phyloP scores from a whole-genome alignment of 805 yeast genomes.

The Metschnikowia hibisci region DNA sequence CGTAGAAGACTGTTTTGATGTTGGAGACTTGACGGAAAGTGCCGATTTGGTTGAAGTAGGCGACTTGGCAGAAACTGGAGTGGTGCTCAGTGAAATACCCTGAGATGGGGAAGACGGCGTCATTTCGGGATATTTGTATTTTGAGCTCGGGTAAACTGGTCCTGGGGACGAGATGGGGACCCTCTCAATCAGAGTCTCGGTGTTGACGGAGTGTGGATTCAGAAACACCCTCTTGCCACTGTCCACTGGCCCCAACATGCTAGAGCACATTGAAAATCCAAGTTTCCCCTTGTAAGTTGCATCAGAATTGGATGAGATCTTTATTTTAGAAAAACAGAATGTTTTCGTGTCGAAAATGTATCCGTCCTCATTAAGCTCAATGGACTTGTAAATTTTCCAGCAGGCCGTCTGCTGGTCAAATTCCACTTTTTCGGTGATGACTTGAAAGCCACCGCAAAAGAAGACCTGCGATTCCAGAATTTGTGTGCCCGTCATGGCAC shows the following conservation, averaged over 20 bases:
- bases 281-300: conserved; percentile 24
- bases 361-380: conserved; percentile 49
- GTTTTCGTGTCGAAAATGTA: conserved; percentile 56
- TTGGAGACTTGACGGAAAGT: background rate
- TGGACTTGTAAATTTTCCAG: conserved; percentile 40
- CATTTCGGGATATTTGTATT: background rate
- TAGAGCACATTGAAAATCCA: conserved; percentile 27
- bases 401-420: conserved; percentile 23
- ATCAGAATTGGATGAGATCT: conserved; percentile 20
- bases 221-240: background rate
- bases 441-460: conserved; percentile 67
- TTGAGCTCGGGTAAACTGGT: background rate
- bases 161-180: conserved; percentile 1
- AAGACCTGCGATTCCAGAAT: conserved; percentile 56
- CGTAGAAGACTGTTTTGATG: background rate
- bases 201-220: background rate
- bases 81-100: background rate
- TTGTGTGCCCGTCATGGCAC: conserved; percentile 45
- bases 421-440: conserved; percentile 22
- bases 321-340: conserved; percentile 45
- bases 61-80: conserved; percentile 3
- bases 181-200: background rate
- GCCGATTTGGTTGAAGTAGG: conserved; percentile 1
- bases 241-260: background rate
- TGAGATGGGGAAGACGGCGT: background rate